Percentiles rank a stretch among this genome's conserved stretches.
phyloP scores from a whole-genome alignment of 768 basidiomycete species.

The Tylopilus subfusipes region DNA sequence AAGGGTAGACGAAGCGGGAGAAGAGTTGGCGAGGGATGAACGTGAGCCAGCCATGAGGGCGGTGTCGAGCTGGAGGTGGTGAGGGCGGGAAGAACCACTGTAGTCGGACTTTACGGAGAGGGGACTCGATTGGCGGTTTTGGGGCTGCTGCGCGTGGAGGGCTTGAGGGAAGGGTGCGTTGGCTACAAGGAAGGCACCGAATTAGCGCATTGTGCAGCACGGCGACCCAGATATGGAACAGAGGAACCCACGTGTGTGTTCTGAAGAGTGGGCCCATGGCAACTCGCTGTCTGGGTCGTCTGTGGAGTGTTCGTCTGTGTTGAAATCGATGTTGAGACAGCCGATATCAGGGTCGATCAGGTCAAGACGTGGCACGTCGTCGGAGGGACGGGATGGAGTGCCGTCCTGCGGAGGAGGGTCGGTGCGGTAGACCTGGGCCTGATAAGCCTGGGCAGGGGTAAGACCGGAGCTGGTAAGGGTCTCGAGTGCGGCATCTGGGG shows the following conservation, averaged over 20 bases:
- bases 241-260: slow-evolving; percentile 41
- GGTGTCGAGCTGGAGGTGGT: slow-evolving; percentile 62
- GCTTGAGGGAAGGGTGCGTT: slow-evolving; percentile 25
- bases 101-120: slow-evolving; percentile 39
- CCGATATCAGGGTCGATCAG: slow-evolving; percentile 57
- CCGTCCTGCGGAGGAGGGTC: slow-evolving; percentile 37
- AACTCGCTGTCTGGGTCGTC: slow-evolving; percentile 50
- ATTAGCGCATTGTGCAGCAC: slow-evolving; percentile 28
- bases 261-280: slow-evolving; percentile 47
- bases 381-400: slow-evolving; percentile 19
- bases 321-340: slow-evolving; percentile 57
- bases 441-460: slow-evolving; percentile 78
- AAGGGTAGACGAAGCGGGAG: slow-evolving; percentile 42
- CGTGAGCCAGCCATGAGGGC: slow-evolving; percentile 39
- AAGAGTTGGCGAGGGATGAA: slow-evolving; percentile 41
- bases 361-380: slow-evolving; percentile 37
- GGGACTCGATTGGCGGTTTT: slow-evolving; percentile 34
- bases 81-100: slow-evolving; percentile 36
- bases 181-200: slow-evolving; percentile 22
- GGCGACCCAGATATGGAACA: slow-evolving; percentile 28
- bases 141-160: slow-evolving; percentile 22
- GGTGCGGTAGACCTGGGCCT: slow-evolving; percentile 64
- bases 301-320: slow-evolving; percentile 31
- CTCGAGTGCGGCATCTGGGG: slow-evolving; percentile 46
- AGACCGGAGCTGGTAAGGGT: slow-evolving; percentile 48